Evolutionary conservation across 768 basidiomycete species (phyloP).

Genomic region (Mrakia frigida): DNA sequence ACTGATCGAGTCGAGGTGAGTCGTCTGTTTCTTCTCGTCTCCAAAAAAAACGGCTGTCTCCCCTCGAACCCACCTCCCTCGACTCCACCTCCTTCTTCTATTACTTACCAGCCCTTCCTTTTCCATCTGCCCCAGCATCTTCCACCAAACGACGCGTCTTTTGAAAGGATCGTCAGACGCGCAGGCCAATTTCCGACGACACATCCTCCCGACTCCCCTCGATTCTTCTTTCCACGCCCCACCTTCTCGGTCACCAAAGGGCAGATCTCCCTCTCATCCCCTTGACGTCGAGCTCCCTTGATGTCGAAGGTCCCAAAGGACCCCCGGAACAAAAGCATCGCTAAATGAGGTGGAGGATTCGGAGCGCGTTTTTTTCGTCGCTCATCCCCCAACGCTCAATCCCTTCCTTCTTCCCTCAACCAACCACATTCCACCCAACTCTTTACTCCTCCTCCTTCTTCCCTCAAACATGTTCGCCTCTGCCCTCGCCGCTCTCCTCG

Average conservation of each 20-base stretch:
- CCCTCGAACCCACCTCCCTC: too few relatives aligned
- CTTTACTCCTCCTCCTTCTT: neutral
- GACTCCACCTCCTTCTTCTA: too few relatives aligned
- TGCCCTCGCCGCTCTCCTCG: neutral
- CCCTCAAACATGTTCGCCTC: constrained; percentile 9
- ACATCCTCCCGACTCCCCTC: neutral
- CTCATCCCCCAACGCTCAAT: too few relatives aligned
- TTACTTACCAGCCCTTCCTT: too few relatives aligned
- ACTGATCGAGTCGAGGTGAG: too few relatives aligned
- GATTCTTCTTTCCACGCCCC: neutral
- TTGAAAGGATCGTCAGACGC: neutral
- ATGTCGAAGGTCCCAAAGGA: neutral
- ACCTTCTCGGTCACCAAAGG: neutral
- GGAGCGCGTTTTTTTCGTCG: neutral
- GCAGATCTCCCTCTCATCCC: neutral
- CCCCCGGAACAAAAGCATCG: neutral
- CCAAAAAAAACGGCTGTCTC: too few relatives aligned
- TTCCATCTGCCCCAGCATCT: neutral
- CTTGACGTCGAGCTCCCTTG: neutral
- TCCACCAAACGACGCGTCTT: neutral
- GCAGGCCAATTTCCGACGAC: neutral
- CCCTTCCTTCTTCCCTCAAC: neutral
- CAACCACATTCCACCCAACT: neutral
- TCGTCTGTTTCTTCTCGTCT: too few relatives aligned
- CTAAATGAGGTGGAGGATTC: neutral